Evolutionary conservation across 1,284 basidiomycete genomes (phyloP).

Genomic region (Lignosus rhinocerotis): DNA sequence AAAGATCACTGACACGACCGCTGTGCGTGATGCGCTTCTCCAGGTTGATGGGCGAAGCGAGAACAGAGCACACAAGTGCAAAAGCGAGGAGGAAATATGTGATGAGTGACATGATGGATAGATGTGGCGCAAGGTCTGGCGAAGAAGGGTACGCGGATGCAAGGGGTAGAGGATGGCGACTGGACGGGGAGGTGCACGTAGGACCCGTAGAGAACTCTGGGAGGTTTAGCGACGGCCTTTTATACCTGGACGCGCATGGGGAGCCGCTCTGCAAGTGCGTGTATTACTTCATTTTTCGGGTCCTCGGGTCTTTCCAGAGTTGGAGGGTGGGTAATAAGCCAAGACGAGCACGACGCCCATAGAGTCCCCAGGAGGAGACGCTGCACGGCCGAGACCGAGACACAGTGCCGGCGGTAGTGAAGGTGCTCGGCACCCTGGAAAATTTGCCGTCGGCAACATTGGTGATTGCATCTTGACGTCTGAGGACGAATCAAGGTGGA

Average conservation of each 20-base stretch:
- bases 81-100: conserved; percentile 44
- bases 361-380: conserved; percentile 1
- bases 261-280: conserved; percentile 16
- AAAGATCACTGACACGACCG: conserved; percentile 45
- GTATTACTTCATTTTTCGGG: conserved; percentile 19
- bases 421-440: conserved; percentile 16
- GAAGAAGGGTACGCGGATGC: conserved; percentile 4
- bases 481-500: conserved; percentile 10
- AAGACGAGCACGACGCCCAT: conserved; percentile 6
- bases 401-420: conserved; percentile 9
- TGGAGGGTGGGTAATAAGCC: conserved; percentile 4
- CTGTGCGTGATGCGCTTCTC: conserved; percentile 49
- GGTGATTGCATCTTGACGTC: conserved; percentile 20
- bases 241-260: conserved; percentile 21
- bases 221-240: conserved; percentile 10
- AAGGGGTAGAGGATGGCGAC: background rate
- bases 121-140: conserved; percentile 14
- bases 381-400: conserved; percentile 14
- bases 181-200: conserved; percentile 3
- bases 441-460: conserved; percentile 14
- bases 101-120: conserved; percentile 40
- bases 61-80: conserved; percentile 40
- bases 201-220: conserved; percentile 25
- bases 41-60: conserved; percentile 52
- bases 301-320: conserved; percentile 1